Evolutionary conservation across 2,329 filamentous ascomycete genomes (phyloP).

Genomic region (Fusarium sp.): DNA sequence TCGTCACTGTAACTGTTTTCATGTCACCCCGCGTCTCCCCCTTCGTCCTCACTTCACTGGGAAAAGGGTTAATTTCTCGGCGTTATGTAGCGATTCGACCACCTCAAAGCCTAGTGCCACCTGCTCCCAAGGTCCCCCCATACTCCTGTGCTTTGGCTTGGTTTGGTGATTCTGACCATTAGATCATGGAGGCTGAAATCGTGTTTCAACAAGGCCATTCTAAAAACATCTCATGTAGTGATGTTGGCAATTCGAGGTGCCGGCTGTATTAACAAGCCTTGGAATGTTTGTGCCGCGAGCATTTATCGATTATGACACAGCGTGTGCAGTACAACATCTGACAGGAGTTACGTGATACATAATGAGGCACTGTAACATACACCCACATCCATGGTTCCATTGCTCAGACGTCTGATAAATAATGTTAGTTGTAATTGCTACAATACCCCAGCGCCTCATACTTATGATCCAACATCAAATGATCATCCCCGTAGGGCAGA

Average conservation of each 20-base stretch:
- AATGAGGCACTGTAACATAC: neutral
- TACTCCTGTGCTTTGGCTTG: neutral
- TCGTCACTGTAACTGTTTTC: conserved; percentile 2
- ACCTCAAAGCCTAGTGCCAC: conserved; percentile 36
- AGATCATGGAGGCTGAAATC: conserved; percentile 5
- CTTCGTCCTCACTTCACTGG: neutral
- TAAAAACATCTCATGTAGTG: neutral
- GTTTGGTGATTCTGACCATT: conserved; percentile 1
- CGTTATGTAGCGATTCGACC: conserved; percentile 7
- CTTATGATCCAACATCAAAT: neutral
- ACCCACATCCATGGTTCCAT: neutral
- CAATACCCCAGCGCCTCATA: neutral
- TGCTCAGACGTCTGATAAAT: neutral
- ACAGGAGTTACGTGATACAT: neutral
- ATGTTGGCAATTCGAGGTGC: neutral
- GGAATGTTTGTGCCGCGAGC: neutral
- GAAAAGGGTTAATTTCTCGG: conserved; percentile 16
- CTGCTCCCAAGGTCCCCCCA: neutral
- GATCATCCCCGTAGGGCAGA: conserved; percentile 15
- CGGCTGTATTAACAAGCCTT: neutral
- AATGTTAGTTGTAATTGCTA: neutral
- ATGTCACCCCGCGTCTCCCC: conserved; percentile 3
- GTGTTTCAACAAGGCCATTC: neutral
- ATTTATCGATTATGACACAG: neutral
- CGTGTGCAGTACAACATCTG: neutral